Evolutionary conservation across 78 protist genomes (phyloP).

Genomic region (Tieghemostelium lacteum): DNA sequence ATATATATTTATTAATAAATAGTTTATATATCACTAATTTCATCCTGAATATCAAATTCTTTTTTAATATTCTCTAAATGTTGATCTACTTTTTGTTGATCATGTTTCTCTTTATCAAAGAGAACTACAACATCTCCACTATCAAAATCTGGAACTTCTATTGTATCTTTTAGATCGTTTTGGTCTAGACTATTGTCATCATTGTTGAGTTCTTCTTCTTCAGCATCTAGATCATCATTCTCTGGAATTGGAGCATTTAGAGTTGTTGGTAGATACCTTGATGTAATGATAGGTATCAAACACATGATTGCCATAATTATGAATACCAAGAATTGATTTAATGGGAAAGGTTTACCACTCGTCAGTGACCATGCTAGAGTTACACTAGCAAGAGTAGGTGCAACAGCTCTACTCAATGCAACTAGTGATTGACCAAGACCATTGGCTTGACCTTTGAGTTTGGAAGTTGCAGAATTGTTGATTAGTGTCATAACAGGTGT

Average conservation of each 20-base stretch:
- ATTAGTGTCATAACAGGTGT: conserved; percentile 66
- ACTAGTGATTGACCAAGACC: conserved; percentile 59
- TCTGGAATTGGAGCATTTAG: conserved; percentile 47
- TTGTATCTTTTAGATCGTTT: not conserved
- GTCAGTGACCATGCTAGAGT: conserved; percentile 41
- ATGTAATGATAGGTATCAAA: not conserved
- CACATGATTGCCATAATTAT: not conserved
- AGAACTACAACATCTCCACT: not conserved
- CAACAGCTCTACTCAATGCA: conserved; percentile 31
- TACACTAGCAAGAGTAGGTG: conserved; percentile 39
- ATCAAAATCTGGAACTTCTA: not conserved
- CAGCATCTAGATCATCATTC: conserved; percentile 8
- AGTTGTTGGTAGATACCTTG: conserved; percentile 21
- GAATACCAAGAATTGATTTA: conserved; percentile 26
- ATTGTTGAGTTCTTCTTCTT: conserved; percentile 10
- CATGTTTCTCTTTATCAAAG: too few species aligned
- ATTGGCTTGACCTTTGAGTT: conserved; percentile 40
- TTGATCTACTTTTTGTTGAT: too few species aligned
- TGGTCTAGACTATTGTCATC: not conserved
- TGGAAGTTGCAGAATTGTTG: conserved; percentile 34
- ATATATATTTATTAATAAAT: too few species aligned
- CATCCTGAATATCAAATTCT: too few species aligned
- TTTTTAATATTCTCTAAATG: too few species aligned
- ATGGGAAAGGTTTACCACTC: conserved; percentile 20
- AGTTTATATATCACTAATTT: too few species aligned